Conservation (phyloP, 352 stramenopile species). For the Phytopythium ostracodes region DNA sequence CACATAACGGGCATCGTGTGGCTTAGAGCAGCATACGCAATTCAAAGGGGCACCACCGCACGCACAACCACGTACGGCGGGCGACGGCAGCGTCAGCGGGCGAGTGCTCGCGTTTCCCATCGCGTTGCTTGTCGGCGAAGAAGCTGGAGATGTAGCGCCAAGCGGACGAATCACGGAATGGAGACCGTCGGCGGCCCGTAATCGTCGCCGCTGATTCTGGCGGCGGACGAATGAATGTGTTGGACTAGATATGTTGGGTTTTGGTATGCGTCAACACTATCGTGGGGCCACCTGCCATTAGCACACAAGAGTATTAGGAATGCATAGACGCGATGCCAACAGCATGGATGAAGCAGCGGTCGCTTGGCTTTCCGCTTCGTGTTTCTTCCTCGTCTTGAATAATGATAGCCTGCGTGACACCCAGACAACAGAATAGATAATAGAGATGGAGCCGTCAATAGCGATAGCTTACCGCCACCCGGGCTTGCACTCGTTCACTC, state of each 20-base stretch:
- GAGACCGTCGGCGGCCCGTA: background rate
- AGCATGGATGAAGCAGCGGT: background rate
- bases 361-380: background rate
- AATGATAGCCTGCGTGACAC: background rate
- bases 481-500: background rate
- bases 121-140: background rate
- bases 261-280: constrained; percentile 6
- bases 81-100: background rate
- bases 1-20: background rate
- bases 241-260: background rate
- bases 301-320: background rate
- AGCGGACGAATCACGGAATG: background rate
- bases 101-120: constrained; percentile 7
- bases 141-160: background rate
- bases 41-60: background rate
- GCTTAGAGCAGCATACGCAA: background rate
- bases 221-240: background rate
- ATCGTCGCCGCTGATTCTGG: background rate
- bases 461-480: background rate
- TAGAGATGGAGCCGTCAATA: background rate
- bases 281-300: background rate
- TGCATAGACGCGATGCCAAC: background rate
- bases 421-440: background rate
- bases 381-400: background rate
- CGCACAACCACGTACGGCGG: background rate